Percentiles rank a stretch among this genome's conserved stretches.
Conservation (phyloP, 1,284 basidiomycete genomes). For the Cryptococcus depauperatus region DNA sequence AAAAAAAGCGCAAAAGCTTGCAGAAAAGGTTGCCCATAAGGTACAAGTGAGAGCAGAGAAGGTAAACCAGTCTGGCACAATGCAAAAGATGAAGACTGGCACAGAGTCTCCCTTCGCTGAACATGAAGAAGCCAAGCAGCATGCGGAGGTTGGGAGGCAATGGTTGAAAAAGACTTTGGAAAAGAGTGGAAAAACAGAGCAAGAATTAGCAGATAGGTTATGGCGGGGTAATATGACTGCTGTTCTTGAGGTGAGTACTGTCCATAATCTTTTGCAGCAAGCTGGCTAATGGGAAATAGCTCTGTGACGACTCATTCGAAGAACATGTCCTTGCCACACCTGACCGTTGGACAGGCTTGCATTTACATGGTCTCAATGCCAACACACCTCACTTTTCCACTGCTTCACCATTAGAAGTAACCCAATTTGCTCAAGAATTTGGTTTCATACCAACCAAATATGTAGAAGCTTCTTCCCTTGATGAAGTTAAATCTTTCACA, state of each 20-base stretch:
- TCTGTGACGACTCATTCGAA: conserved; percentile 96
- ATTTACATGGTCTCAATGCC: conserved; percentile 85
- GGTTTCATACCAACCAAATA: conserved; percentile 81
- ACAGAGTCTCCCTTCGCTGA: too few relatives aligned
- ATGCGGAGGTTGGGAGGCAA: conserved; percentile 42
- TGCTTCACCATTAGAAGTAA: conserved; percentile 58
- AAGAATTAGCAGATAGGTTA: conserved; percentile 63
- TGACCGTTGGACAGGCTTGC: conserved; percentile 75
- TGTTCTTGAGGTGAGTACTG: conserved; percentile 65
- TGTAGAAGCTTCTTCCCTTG: conserved; percentile 54
- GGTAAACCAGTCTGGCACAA: not conserved
- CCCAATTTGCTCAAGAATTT: conserved; percentile 77
- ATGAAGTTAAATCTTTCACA: conserved; percentile 66
- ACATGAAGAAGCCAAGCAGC: conserved; percentile 25
- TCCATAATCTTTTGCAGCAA: not conserved
- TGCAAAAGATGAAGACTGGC: conserved; percentile 2
- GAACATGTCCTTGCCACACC: conserved; percentile 90
- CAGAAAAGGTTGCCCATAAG: conserved; percentile 3
- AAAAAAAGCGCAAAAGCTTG: conserved; percentile 1
- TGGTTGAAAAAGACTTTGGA: conserved; percentile 75
- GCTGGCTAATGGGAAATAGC: conserved; percentile 47
- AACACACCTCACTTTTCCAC: conserved; percentile 68
- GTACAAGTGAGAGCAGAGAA: not conserved
- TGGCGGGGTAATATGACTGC: conserved; percentile 85
- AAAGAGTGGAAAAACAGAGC: conserved; percentile 58